Evolutionary conservation across 192 early-diverging fungal species (phyloP).

Genomic region (Lunasporangiospora selenospora): DNA sequence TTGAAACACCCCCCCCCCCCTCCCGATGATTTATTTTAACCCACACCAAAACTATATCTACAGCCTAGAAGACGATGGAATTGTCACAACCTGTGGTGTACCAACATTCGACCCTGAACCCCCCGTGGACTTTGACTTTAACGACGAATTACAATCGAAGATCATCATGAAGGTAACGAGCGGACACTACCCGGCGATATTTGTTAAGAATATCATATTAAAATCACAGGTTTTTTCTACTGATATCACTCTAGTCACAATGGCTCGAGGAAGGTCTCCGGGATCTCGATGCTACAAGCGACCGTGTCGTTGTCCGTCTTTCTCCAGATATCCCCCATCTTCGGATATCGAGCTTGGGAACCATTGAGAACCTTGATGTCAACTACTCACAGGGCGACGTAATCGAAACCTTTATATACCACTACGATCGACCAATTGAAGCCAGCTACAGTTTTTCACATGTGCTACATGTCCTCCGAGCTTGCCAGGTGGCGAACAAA

Average conservation of each 20-base stretch:
- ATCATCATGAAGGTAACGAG: constrained; percentile 29
- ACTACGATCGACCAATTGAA: constrained; percentile 13
- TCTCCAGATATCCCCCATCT: constrained; percentile 38
- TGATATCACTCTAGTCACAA: constrained; percentile 10
- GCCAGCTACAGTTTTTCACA: constrained; percentile 40
- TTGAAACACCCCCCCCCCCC: too few species aligned
- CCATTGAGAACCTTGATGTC: constrained; percentile 40
- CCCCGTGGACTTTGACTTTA: constrained; percentile 30
- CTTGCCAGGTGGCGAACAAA: constrained; percentile 13
- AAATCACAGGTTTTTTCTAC: not conserved
- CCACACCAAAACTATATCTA: too few species aligned
- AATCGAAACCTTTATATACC: constrained; percentile 22
- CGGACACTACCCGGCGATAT: not conserved
- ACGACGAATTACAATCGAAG: constrained; percentile 22
- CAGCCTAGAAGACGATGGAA: constrained; percentile 37
- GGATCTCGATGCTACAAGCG: constrained; percentile 41
- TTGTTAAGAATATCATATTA: not conserved
- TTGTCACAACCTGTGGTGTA: constrained; percentile 33
- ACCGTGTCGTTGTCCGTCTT: constrained; percentile 28
- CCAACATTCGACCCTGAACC: constrained; percentile 37
- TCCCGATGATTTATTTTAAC: too few species aligned
- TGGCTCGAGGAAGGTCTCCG: constrained; percentile 44
- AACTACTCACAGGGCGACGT: constrained; percentile 47
- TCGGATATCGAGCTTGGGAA: constrained; percentile 41
- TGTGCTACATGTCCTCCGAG: constrained; percentile 29